Evolutionary conservation across 345 rosid species (phyloP), one percentile per base, ranked within the genome.

Genomic region (Eucalyptus albens): DNA sequence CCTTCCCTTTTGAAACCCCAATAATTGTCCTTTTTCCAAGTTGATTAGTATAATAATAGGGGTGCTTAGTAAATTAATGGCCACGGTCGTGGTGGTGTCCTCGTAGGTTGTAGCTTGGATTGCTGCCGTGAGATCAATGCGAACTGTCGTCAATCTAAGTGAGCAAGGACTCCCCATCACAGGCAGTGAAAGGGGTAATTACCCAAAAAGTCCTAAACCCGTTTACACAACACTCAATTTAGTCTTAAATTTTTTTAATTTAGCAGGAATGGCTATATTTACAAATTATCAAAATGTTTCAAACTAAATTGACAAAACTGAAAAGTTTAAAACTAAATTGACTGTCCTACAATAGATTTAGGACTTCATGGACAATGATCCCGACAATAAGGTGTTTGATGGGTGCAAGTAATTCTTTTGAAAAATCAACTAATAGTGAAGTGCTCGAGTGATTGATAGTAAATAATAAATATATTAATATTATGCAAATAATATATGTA

Each of bases 271-370:
- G 27, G 2, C 15, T 40, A 6, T 7, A 37, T 11, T 37, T 13
- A 4, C 27, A 37, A 5, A 37, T 77, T 37, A 40, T 21, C 8
- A 0, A 40, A 77, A 77, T 0, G 5, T 19, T 40, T 6, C 5
- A 0, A 14, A 37, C 27, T 77, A 37, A 77, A 37, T 37, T 37
- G 8, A 21, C 2, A 37, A 37, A 21, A 21, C 1, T 6, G 5
- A 37, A 77, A 37, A 10, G 2, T 19, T 37, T 72, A 72, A 3
- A 6, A 21, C 0, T 21, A 3, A 72, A 72, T 37, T 77, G 5
- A 3, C 1, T 6, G 5, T 4, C 27, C 2, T 21, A 9, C 9
- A 11, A 21, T 37, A 37, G 2, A 4, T 37, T 37, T 37, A 37
- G 8, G 8, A 19, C 47, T 37, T 77, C 42, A 4, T 37, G 15